Conservation (phyloP, 495 filamentous ascomycete species). For the Trypethelium eluteriae region DNA sequence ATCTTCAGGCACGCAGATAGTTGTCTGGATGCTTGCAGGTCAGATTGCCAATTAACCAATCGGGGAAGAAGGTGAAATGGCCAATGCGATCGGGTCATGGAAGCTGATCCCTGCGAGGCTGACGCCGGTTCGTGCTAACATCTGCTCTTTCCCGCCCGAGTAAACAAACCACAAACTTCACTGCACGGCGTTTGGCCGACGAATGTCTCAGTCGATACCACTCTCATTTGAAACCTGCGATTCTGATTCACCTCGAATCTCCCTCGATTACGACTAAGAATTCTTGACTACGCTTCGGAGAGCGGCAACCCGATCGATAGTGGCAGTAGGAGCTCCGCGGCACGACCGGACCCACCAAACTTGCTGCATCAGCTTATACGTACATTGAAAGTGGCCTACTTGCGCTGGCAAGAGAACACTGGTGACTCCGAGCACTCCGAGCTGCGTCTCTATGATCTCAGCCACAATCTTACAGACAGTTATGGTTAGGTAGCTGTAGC, state of each 20-base stretch:
- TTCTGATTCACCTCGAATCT: neutral
- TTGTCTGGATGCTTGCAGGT: neutral
- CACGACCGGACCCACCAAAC: slow-evolving; percentile 2
- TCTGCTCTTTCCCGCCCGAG: neutral
- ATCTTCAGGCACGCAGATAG: neutral
- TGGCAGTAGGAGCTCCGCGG: neutral
- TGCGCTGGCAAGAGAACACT: neutral
- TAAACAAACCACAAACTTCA: slow-evolving; percentile 10
- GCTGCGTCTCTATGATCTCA: neutral
- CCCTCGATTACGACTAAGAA: neutral
- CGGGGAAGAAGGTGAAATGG: neutral
- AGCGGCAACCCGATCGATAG: neutral
- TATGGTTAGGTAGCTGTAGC: neutral
- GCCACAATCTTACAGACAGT: neutral
- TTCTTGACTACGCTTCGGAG: neutral
- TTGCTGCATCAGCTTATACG: neutral
- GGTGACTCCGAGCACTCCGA: neutral
- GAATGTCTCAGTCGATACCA: neutral
- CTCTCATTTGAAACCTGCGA: neutral
- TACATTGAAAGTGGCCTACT: neutral
- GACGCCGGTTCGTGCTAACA: neutral
- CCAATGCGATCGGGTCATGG: neutral
- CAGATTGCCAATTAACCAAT: neutral
- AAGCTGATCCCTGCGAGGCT: slow-evolving; percentile 7
- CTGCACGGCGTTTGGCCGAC: neutral